Conservation (phyloP, 2,329 filamentous ascomycete species). For the Coniochaeta ligniaria region DNA sequence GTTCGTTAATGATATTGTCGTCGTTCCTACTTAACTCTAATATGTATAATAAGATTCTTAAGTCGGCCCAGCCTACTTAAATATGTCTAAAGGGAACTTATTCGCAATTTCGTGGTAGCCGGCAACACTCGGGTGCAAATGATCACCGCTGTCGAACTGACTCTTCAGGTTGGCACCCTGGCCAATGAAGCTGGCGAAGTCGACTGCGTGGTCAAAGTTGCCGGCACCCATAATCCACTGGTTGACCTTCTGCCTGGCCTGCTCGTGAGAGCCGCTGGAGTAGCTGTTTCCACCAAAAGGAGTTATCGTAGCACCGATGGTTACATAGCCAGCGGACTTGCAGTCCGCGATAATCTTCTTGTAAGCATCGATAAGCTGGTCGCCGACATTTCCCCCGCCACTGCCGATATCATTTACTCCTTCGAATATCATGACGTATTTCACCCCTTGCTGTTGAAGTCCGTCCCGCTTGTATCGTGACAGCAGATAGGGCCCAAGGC, state of each 20-base stretch:
- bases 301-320: conserved; percentile 60
- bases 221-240: conserved; percentile 50
- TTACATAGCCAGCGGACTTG: conserved; percentile 43
- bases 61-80: no score
- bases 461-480: conserved; percentile 58
- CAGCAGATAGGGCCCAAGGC: conserved; percentile 54
- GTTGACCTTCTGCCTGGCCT: conserved; percentile 51
- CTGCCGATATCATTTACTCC: conserved; percentile 64
- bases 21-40: no score
- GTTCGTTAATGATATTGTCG: no score
- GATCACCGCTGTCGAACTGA: conserved; percentile 54
- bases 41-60: no score
- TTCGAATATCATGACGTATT: conserved; percentile 59
- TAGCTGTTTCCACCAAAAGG: conserved; percentile 51
- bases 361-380: conserved; percentile 48
- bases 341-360: conserved; percentile 48
- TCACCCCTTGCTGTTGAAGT: conserved; percentile 46
- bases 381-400: conserved; percentile 36
- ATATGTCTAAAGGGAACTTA: conserved; percentile 48
- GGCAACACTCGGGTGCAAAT: conserved; percentile 52
- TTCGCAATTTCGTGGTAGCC: conserved; percentile 56
- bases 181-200: conserved; percentile 52
- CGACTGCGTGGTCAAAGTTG: conserved; percentile 52
- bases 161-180: conserved; percentile 41
- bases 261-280: conserved; percentile 44